Percentiles rank a stretch among this genome's conserved stretches.
These are phyloP conservation scores for Xylariaceae sp. DNA, from an alignment of 2,329 filamentous ascomycete species.

Conservation along the genomic window DNA sequence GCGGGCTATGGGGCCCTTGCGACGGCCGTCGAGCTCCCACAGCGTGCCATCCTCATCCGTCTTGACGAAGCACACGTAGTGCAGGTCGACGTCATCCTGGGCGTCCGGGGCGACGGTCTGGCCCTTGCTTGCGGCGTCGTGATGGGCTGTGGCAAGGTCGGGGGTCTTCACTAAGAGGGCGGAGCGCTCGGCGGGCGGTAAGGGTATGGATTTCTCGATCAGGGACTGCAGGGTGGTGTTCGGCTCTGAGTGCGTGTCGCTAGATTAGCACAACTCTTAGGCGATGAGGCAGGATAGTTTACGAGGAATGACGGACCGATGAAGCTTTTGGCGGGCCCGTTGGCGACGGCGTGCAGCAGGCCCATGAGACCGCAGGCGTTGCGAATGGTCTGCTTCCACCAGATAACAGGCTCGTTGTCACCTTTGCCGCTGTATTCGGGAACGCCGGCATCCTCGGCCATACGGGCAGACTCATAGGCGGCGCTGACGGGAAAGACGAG, in stretches of 20 bases:
- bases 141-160: conserved; percentile 74
- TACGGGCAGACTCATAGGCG: conserved; percentile 72
- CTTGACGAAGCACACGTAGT: conserved; percentile 95
- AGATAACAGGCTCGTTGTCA: conserved; percentile 70
- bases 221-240: conserved; percentile 60
- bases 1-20: conserved; percentile 53
- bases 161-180: conserved; percentile 72
- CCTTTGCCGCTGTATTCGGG: conserved; percentile 66
- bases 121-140: conserved; percentile 69
- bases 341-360: conserved; percentile 74
- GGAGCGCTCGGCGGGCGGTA: conserved; percentile 64
- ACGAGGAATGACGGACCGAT: conserved; percentile 43
- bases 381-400: conserved; percentile 93
- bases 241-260: conserved; percentile 32
- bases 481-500: conserved; percentile 85
- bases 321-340: conserved; percentile 64
- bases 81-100: conserved; percentile 80
- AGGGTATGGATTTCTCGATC: conserved; percentile 64
- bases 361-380: conserved; percentile 93
- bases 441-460: conserved; percentile 64
- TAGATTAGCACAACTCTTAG: background rate
- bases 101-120: conserved; percentile 76
- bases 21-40: conserved; percentile 58
- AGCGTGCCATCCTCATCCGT: conserved; percentile 54
- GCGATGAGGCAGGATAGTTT: conserved; percentile 29